Percentiles rank a stretch among this genome's conserved stretches.
phyloP scores from a whole-genome alignment of 208 protist species.

The Leishmania martiniquensis region DNA sequence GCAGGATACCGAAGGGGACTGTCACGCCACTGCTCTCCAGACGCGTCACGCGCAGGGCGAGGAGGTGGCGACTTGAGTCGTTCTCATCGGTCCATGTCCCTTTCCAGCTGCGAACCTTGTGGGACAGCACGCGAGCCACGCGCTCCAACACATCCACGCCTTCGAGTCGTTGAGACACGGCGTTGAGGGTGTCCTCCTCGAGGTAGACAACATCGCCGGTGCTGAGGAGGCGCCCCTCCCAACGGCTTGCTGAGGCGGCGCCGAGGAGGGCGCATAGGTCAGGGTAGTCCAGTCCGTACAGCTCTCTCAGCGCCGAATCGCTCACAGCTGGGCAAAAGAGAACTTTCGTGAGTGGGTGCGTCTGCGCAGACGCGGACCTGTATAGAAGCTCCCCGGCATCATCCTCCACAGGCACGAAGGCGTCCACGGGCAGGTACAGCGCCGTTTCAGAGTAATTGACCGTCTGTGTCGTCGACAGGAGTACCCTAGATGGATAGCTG shows the following conservation, averaged over 20 bases:
- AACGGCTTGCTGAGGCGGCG: conserved; percentile 28
- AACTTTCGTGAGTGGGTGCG: conserved; percentile 16
- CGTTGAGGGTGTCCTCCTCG: conserved; percentile 19
- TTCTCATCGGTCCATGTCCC: conserved; percentile 28
- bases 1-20: conserved; percentile 15
- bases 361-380: not conserved
- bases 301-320: conserved; percentile 43
- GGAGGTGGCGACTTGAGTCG: conserved; percentile 23
- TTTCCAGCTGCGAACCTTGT: conserved; percentile 30
- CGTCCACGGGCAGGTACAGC: conserved; percentile 30
- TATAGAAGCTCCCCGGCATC: conserved; percentile 22
- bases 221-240: conserved; percentile 63
- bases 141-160: conserved; percentile 44
- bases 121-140: conserved; percentile 22
- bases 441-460: conserved; percentile 22
- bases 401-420: conserved; percentile 32
- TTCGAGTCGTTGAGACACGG: conserved; percentile 19
- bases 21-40: not conserved
- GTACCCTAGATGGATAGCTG: conserved; percentile 11
- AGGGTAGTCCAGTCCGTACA: conserved; percentile 64
- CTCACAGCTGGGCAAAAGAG: conserved; percentile 56
- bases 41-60: conserved; percentile 50
- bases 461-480: not conserved
- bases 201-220: conserved; percentile 66
- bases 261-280: conserved; percentile 41